Conservation (phyloP, 1,284 basidiomycete genomes). For the Microstroma glucosiphilum region DNA sequence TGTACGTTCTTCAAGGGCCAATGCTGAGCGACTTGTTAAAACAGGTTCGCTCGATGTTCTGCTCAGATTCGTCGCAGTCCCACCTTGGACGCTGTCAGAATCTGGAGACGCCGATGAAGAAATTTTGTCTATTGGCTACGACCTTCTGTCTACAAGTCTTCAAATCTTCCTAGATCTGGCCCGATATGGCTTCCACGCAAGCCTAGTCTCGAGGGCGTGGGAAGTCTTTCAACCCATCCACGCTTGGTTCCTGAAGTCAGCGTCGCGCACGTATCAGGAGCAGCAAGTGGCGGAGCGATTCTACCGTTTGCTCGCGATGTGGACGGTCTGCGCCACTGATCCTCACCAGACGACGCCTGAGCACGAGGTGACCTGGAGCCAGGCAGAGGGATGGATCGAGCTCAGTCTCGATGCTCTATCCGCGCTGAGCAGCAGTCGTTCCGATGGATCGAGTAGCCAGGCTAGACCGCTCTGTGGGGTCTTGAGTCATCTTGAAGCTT, state of each 20-base stretch:
- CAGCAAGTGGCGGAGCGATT: slow-evolving; percentile 24
- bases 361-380: slow-evolving; percentile 6
- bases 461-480: background rate
- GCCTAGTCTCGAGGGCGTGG: slow-evolving; percentile 55
- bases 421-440: background rate
- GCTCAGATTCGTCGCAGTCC: slow-evolving; percentile 67
- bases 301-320: slow-evolving; percentile 60
- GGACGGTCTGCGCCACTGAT: slow-evolving; percentile 76
- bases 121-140: slow-evolving; percentile 53
- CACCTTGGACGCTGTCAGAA: slow-evolving; percentile 56
- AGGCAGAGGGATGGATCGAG: slow-evolving; percentile 4
- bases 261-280: background rate
- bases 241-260: background rate
- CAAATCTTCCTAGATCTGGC: slow-evolving; percentile 64
- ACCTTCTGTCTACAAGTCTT: slow-evolving; percentile 61
- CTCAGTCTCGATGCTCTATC: background rate
- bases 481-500: background rate
- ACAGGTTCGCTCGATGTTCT: slow-evolving; percentile 61
- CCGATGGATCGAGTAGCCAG: background rate
- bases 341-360: slow-evolving; percentile 65
- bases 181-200: slow-evolving; percentile 69
- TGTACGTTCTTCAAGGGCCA: slow-evolving; percentile 63
- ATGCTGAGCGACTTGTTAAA: slow-evolving; percentile 58
- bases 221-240: slow-evolving; percentile 11
- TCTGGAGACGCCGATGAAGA: slow-evolving; percentile 48